Base-by-base conservation (phyloP, 768 basidiomycete species). In the Pleurotus ostreatus region DNA sequence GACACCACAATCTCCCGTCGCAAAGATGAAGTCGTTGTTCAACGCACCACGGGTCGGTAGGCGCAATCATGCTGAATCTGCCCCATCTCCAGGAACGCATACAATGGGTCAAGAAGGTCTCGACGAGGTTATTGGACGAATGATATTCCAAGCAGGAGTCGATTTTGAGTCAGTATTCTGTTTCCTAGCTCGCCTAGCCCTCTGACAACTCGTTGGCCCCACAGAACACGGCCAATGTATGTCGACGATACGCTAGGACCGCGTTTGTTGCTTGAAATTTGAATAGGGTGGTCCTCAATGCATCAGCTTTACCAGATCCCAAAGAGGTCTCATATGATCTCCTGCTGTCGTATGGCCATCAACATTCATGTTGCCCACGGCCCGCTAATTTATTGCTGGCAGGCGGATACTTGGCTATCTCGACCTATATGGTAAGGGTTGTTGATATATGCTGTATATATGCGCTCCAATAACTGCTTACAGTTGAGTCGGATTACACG, bases 91-190 rank as follows among this genome's bases (percentile, higher is more conserved):
- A 61, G 61, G 40, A 63, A 58, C 3, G 60, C 60, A 49, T 62
- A 59, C 56, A 55, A 49, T 13, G 63, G 53, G 66, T 65, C 57
- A 65, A 66, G 49, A 62, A 61, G 62, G 68, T 58, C 63, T 65
- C 45, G 78, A 82, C 44, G 80, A 84, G 13, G 79, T 88, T 25
- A 80, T 94, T 75, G 65, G 72, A 39, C 83, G 75, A 67, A 76
- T 94, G 72, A 91, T 94, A 45, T 92, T 89, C 63, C 92, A 92
- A 66, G 92, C 92, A 44, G 92, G 92, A 2, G 88, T 92, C 56
- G 92, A 94, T 71, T 93, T 84, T 61, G 91, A 93, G 92, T 94
- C 62, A 66, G 87, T 77, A 16, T 30, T 8, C 37, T 41, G 46
- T 15, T 53, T 48, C 49, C 20, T 16, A 38, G 39, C 2, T 22